Conservation (phyloP, 345 rosid genomes). For the Rhizophora mangle region DNA sequence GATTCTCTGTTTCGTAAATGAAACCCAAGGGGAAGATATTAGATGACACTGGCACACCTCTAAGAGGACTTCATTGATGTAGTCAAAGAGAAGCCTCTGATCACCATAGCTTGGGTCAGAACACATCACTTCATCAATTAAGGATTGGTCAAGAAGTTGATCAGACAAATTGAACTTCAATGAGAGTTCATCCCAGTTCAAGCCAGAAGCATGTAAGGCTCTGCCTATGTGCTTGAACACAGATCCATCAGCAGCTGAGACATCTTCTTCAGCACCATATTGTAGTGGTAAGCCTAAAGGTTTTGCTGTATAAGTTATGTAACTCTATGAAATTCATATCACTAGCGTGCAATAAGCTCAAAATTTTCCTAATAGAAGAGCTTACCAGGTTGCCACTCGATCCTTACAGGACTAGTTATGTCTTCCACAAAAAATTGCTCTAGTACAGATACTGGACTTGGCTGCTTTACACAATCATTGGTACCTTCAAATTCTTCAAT, state of each 20-base stretch:
- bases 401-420: constrained; percentile 24
- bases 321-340: background rate
- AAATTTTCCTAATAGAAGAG: background rate
- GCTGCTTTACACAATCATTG: constrained; percentile 42
- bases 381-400: constrained; percentile 38
- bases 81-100: constrained; percentile 48
- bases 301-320: constrained; percentile 31
- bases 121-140: constrained; percentile 34
- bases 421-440: constrained; percentile 44
- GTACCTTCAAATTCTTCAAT: constrained; percentile 21
- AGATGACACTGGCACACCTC: constrained; percentile 35
- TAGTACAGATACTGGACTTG: constrained; percentile 65
- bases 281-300: constrained; percentile 18
- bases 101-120: constrained; percentile 19
- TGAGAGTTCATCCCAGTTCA: constrained; percentile 53
- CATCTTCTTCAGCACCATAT: constrained; percentile 24
- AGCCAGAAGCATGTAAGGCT: constrained; percentile 43
- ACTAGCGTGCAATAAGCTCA: background rate
- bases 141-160: constrained; percentile 36
- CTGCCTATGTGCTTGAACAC: constrained; percentile 34
- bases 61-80: constrained; percentile 52
- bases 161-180: constrained; percentile 35
- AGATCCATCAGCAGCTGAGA: constrained; percentile 23
- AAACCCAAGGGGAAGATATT: constrained; percentile 39
- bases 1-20: constrained; percentile 30